Evolutionary conservation across 331 rosid genomes (phyloP).

Genomic region (Acacia concinna): DNA sequence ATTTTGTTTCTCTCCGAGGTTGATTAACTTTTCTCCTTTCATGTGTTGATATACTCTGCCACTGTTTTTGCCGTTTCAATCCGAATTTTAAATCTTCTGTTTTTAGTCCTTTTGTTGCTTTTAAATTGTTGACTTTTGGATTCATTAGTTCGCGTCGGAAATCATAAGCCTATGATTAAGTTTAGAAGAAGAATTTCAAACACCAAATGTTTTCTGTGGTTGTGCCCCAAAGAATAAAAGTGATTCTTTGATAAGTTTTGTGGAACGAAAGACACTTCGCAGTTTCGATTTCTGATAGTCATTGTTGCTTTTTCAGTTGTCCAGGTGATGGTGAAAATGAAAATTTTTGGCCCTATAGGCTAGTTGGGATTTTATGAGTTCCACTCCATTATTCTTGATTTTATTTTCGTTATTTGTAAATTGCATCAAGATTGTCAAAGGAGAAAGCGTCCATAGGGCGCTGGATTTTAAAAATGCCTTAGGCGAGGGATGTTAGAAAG

Average conservation of each 20-base stretch:
- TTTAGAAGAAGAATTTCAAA: neutral
- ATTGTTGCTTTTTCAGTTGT: neutral
- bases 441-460: neutral
- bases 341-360: neutral
- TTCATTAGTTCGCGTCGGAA: neutral
- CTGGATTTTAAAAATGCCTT: neutral
- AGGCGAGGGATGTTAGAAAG: neutral
- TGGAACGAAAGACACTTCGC: neutral
- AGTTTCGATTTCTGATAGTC: constrained; percentile 1
- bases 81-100: neutral
- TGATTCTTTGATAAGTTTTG: neutral
- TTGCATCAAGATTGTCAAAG: neutral
- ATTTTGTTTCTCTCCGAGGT: neutral
- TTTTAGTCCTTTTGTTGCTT: neutral
- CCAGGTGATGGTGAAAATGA: neutral
- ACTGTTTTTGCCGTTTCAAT: neutral
- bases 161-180: neutral
- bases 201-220: neutral
- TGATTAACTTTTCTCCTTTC: neutral
- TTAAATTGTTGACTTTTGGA: neutral
- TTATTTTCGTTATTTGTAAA: constrained; percentile 13
- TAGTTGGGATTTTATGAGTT: neutral
- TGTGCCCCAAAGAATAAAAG: neutral
- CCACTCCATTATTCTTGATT: neutral
- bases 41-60: neutral